Conservation (phyloP, 1,139 yeast species). For the Debaryomyces fabryi region DNA sequence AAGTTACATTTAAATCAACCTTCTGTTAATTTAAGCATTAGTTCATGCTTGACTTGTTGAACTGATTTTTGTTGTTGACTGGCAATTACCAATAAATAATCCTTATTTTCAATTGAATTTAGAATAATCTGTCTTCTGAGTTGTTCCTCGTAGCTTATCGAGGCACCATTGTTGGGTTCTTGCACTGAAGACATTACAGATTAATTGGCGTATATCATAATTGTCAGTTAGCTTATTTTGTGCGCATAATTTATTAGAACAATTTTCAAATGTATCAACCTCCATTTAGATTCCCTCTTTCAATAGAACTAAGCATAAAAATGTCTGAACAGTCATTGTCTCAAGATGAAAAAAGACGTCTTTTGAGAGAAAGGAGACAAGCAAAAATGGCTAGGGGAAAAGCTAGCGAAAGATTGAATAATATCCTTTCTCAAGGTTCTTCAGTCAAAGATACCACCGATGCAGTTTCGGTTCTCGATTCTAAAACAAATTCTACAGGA, state of each 20-base stretch:
- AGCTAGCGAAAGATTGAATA: constrained; percentile 58
- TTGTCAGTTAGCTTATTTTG: background rate
- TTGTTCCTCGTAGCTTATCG: constrained; percentile 41
- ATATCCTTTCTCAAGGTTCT: constrained; percentile 43
- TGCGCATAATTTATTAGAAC: constrained; percentile 3
- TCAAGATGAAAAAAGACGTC: constrained; percentile 64
- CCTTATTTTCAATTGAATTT: constrained; percentile 47
- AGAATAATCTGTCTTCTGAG: constrained; percentile 41
- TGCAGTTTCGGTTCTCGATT: constrained; percentile 42
- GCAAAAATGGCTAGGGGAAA: constrained; percentile 66
- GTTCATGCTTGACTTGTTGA: constrained; percentile 46
- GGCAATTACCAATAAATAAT: constrained; percentile 46
- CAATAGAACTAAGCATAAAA: background rate
- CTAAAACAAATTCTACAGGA: background rate
- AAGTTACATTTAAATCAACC: constrained; percentile 9
- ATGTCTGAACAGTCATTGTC: constrained; percentile 23
- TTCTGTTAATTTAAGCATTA: constrained; percentile 27
- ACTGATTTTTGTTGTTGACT: constrained; percentile 47
- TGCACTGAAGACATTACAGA: background rate
- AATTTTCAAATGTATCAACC: background rate
- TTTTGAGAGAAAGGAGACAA: constrained; percentile 69
- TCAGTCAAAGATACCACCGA: constrained; percentile 33
- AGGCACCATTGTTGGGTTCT: background rate
- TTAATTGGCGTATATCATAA: background rate
- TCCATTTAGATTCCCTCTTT: background rate